These are phyloP conservation scores for Porogramme epimiltina DNA, from an alignment of 1,284 basidiomycete genomes.

Conservation along the genomic window DNA sequence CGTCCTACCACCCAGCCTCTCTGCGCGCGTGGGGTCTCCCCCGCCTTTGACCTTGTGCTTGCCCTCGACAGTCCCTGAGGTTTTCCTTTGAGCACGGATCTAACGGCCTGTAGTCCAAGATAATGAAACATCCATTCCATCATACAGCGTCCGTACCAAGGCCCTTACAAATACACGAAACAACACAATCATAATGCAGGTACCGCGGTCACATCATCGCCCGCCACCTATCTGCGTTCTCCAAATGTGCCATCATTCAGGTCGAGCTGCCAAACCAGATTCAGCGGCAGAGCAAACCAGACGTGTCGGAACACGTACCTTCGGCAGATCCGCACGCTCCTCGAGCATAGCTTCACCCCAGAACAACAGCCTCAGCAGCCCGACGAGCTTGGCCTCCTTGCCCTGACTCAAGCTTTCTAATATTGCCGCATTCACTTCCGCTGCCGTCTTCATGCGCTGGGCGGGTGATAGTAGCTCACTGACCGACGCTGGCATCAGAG, in stretches of 20 bases:
- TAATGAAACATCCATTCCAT: slow-evolving; percentile 12
- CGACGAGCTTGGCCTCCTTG: slow-evolving; percentile 88
- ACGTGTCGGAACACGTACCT: slow-evolving; percentile 40
- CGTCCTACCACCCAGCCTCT: slow-evolving; percentile 13
- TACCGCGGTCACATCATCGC: background rate
- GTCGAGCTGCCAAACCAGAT: slow-evolving; percentile 23
- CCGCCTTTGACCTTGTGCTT: background rate
- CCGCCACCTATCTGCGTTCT: slow-evolving; percentile 16
- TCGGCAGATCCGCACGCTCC: slow-evolving; percentile 76
- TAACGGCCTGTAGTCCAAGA: background rate
- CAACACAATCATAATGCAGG: slow-evolving; percentile 8
- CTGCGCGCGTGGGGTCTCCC: background rate
- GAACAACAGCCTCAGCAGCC: slow-evolving; percentile 81
- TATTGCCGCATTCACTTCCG: slow-evolving; percentile 94
- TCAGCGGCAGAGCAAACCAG: background rate
- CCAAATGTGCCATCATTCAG: slow-evolving; percentile 32
- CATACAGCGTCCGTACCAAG: slow-evolving; percentile 11
- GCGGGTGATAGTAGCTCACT: slow-evolving; percentile 81
- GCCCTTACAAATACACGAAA: slow-evolving; percentile 12
- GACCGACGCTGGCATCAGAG: slow-evolving; percentile 65
- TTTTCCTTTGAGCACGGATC: slow-evolving; percentile 4
- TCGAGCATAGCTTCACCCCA: slow-evolving; percentile 88
- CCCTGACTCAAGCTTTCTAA: slow-evolving; percentile 90
- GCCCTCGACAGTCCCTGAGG: no score
- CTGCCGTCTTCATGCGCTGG: slow-evolving; percentile 91